A percentile compares a stretch with the other conserved stretches of the same genome.
These are phyloP conservation scores for Pyricularia sp. DNA, from an alignment of 2,329 filamentous ascomycete genomes.

Conservation along the genomic window DNA sequence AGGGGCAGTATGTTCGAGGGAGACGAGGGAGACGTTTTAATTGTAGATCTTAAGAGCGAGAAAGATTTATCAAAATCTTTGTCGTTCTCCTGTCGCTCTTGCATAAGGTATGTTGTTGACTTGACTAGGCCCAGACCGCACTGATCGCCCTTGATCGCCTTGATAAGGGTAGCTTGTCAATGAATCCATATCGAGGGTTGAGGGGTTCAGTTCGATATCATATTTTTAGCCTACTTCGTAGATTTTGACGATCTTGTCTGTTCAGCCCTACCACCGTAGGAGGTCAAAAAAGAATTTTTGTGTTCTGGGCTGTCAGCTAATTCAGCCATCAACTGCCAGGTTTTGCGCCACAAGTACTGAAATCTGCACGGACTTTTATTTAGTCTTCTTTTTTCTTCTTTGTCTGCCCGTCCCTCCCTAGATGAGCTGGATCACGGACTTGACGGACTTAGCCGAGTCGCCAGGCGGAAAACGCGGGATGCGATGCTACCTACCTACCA, in stretches of 20 bases:
- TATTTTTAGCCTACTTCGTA: not conserved
- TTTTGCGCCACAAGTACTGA: not conserved
- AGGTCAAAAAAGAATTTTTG: no score
- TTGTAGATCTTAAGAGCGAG: not conserved
- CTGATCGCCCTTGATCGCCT: no score
- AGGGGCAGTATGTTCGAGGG: not conserved
- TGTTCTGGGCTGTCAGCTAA: not conserved
- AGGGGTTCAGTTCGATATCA: not conserved
- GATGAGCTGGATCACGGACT: no score
- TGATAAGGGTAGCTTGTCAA: no score
- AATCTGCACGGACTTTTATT: not conserved
- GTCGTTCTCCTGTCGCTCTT: no score
- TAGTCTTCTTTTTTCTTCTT: not conserved
- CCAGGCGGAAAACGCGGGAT: no score
- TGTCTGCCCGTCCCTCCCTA: not conserved
- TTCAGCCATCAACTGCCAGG: not conserved
- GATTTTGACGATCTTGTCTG: no score
- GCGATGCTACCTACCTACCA: no score
- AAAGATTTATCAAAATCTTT: not conserved
- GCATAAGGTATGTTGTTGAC: no score
- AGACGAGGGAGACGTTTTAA: not conserved
- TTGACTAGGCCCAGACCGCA: no score
- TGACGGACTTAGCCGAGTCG: no score
- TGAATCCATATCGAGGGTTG: no score
- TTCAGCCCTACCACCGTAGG: not conserved